Conservation (phyloP, 2,329 filamentous ascomycete species). For the Penicillium sp. region DNA sequence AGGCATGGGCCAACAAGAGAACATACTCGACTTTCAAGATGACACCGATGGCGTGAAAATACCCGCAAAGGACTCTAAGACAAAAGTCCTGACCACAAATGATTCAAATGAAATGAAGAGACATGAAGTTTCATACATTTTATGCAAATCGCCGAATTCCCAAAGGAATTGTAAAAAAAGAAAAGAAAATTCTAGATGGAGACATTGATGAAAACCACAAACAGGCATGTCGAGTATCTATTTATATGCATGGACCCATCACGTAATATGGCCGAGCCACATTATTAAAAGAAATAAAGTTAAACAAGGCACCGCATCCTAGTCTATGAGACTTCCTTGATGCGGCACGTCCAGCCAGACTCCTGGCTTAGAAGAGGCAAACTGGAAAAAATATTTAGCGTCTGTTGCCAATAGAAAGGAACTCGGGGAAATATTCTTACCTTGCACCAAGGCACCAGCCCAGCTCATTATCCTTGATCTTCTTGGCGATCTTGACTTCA, state of each 20-base stretch:
- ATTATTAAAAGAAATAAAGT: conserved; percentile 23
- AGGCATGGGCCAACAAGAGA: too few relatives aligned
- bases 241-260: conserved; percentile 32
- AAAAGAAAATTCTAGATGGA: conserved; percentile 16
- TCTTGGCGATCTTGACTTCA: conserved; percentile 97
- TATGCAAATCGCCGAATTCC: conserved; percentile 16
- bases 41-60: too few relatives aligned
- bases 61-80: too few relatives aligned
- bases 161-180: conserved; percentile 5
- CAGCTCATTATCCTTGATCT: conserved; percentile 94
- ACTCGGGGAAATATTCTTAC: conserved; percentile 53
- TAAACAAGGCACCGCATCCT: conserved; percentile 11
- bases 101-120: conserved; percentile 1
- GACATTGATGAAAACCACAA: conserved; percentile 21
- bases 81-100: too few relatives aligned
- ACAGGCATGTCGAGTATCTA: conserved; percentile 22
- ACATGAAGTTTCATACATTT: conserved; percentile 18
- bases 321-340: conserved; percentile 67
- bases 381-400: conserved; percentile 50
- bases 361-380: conserved; percentile 75
- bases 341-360: conserved; percentile 86
- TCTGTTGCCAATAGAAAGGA: neutral
- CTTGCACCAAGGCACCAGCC: conserved; percentile 97
- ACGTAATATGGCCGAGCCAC: conserved; percentile 21
- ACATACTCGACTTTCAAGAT: too few relatives aligned